Conservation (phyloP, 164 flowering plant species). For the Vitis labrusca region DNA sequence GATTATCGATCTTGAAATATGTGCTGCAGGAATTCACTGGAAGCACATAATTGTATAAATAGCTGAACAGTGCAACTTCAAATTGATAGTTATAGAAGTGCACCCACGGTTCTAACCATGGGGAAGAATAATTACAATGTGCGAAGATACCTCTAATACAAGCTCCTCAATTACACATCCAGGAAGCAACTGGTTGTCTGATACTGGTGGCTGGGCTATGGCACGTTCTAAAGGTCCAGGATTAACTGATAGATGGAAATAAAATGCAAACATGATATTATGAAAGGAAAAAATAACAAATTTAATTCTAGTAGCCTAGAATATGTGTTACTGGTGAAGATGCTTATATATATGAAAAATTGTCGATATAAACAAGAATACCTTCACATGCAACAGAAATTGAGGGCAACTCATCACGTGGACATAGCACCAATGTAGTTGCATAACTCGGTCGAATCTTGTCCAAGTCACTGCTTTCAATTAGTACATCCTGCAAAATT, state of each 20-base stretch:
- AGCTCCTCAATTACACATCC: slow-evolving; percentile 41
- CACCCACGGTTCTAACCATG: no score
- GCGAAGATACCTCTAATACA: slow-evolving; percentile 48
- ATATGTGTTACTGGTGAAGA: not conserved
- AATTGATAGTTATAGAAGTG: no score
- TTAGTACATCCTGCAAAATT: slow-evolving; percentile 38
- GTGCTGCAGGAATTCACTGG: no score
- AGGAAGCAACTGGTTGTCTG: slow-evolving; percentile 42
- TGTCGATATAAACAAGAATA: slow-evolving; percentile 10
- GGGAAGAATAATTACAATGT: no score
- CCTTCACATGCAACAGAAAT: slow-evolving; percentile 55
- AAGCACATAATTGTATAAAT: no score
- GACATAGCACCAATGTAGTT: slow-evolving; percentile 44
- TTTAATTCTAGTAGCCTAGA: not conserved
- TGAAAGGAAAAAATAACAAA: not conserved
- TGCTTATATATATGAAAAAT: not conserved
- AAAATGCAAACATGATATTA: slow-evolving; percentile 4
- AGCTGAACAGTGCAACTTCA: no score
- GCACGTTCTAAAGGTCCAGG: slow-evolving; percentile 53
- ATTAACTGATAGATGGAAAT: slow-evolving; percentile 33
- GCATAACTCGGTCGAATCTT: slow-evolving; percentile 51
- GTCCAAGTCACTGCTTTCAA: slow-evolving; percentile 46
- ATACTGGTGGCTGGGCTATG: slow-evolving; percentile 8
- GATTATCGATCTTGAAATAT: no score
- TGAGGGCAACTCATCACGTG: slow-evolving; percentile 30